Percentiles rank a stretch among this genome's conserved stretches.
These are phyloP conservation scores for Plasmodiophora brassicae DNA, from an alignment of 208 protist species.

Conservation along the genomic window DNA sequence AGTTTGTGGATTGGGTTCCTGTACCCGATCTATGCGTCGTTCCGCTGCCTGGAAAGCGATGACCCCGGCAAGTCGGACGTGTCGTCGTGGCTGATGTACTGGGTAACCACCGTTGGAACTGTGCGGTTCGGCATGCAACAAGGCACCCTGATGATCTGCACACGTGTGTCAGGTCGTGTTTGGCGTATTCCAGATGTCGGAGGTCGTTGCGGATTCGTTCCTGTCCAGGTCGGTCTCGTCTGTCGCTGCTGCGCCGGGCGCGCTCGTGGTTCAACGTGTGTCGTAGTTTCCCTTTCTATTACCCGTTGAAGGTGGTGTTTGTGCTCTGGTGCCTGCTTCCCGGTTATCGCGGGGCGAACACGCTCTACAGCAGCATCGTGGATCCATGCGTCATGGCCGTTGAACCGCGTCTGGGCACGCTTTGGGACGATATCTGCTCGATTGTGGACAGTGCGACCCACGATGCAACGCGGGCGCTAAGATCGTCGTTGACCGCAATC, in stretches of 20 bases:
- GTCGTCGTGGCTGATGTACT: background rate
- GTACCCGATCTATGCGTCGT: conserved; percentile 10
- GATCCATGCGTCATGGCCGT: no score
- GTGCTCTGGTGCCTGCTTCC: conserved; percentile 22
- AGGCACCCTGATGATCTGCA: background rate
- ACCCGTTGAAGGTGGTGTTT: conserved; percentile 14
- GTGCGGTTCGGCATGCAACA: background rate
- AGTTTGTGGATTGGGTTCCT: conserved; percentile 18
- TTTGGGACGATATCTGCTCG: no score
- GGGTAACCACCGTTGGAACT: background rate
- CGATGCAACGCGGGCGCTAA: no score
- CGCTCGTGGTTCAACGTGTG: background rate
- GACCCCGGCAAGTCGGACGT: background rate
- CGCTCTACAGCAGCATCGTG: no score
- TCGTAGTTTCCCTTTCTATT: conserved; percentile 28
- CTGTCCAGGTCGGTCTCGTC: background rate
- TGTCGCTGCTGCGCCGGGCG: background rate
- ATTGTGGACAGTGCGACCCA: no score
- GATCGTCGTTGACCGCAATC: no score
- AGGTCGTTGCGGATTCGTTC: conserved; percentile 6
- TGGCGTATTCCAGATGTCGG: background rate
- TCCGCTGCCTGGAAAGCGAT: background rate
- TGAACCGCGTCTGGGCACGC: no score
- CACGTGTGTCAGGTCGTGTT: background rate
- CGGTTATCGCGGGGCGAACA: background rate